A percentile compares a stretch with the other conserved stretches of the same genome.
Evolutionary conservation across 2,329 filamentous ascomycete species (phyloP).

Genomic region (Fusarium sp.): DNA sequence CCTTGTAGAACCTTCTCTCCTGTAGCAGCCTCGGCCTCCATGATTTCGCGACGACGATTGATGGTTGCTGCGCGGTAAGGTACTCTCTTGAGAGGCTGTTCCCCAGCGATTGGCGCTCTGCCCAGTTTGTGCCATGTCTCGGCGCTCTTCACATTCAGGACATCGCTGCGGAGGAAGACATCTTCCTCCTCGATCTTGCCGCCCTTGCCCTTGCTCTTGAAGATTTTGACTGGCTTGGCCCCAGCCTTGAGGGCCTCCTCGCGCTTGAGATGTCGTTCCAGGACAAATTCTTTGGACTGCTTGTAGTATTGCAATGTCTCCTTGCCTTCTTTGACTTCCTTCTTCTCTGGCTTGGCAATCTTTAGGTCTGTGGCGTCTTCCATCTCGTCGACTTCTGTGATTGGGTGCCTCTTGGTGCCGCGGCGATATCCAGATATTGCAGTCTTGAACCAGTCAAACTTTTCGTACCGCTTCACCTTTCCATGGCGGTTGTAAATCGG

Average conservation of each 20-base stretch:
- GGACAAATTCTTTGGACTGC: constrained; percentile 83
- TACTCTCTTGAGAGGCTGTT: constrained; percentile 84
- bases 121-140: constrained; percentile 99
- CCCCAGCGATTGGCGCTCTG: constrained; percentile 76
- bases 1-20: constrained; percentile 90
- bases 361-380: constrained; percentile 85
- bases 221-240: constrained; percentile 78
- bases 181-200: constrained; percentile 80
- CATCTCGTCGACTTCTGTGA: constrained; percentile 79
- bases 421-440: constrained; percentile 79
- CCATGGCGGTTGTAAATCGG: constrained; percentile 82
- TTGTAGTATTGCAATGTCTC: constrained; percentile 93
- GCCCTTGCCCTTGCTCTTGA: constrained; percentile 80
- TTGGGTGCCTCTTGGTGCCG: constrained; percentile 60
- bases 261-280: constrained; percentile 87
- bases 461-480: constrained; percentile 80
- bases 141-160: constrained; percentile 87
- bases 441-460: constrained; percentile 89
- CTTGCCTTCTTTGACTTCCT: constrained; percentile 77
- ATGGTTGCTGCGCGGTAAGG: constrained; percentile 92
- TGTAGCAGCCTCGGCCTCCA: constrained; percentile 82
- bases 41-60: constrained; percentile 87
- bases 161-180: constrained; percentile 82
- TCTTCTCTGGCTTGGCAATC: constrained; percentile 78
- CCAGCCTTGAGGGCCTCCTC: constrained; percentile 86